phyloP scores from a whole-genome alignment of 139 green algal species.

The Nannochloris sp. region DNA sequence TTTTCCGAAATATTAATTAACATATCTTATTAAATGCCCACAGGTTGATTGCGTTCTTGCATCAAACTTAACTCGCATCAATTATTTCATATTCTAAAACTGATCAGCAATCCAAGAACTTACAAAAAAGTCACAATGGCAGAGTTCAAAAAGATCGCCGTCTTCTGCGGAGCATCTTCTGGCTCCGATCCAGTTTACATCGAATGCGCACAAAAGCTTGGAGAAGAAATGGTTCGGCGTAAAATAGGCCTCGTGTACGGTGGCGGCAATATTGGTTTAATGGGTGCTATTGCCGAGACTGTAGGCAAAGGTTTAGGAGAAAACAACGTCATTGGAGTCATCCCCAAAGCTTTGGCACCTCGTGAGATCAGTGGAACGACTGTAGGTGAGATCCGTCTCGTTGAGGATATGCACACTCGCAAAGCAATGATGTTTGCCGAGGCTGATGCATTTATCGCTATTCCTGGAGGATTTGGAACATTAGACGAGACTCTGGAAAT shows the following conservation, averaged over 20 bases:
- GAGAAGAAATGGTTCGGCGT: slow-evolving; percentile 40
- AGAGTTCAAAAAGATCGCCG: slow-evolving; percentile 26
- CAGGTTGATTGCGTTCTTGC: no score
- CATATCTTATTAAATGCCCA: no score
- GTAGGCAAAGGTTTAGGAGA: slow-evolving; percentile 37
- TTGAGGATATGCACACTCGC: slow-evolving; percentile 70
- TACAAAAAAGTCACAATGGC: background rate
- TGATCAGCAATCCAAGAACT: no score
- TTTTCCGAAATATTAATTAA: no score
- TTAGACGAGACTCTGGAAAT: slow-evolving; percentile 81
- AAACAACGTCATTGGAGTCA: slow-evolving; percentile 62
- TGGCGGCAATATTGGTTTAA: slow-evolving; percentile 56
- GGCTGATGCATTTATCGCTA: slow-evolving; percentile 73
- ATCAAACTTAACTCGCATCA: no score
- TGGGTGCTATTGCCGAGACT: slow-evolving; percentile 62
- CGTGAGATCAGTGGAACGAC: slow-evolving; percentile 35
- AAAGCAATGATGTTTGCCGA: slow-evolving; percentile 75
- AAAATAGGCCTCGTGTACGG: slow-evolving; percentile 65
- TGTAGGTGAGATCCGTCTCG: slow-evolving; percentile 42
- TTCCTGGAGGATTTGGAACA: slow-evolving; percentile 76
- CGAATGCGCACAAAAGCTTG: slow-evolving; percentile 31
- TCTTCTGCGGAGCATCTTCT: slow-evolving; percentile 55
- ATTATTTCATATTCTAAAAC: no score
- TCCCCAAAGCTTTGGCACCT: slow-evolving; percentile 49
- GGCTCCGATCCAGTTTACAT: slow-evolving; percentile 42